phyloP scores from a whole-genome alignment of 345 rosid species.

The Populus simonii region DNA sequence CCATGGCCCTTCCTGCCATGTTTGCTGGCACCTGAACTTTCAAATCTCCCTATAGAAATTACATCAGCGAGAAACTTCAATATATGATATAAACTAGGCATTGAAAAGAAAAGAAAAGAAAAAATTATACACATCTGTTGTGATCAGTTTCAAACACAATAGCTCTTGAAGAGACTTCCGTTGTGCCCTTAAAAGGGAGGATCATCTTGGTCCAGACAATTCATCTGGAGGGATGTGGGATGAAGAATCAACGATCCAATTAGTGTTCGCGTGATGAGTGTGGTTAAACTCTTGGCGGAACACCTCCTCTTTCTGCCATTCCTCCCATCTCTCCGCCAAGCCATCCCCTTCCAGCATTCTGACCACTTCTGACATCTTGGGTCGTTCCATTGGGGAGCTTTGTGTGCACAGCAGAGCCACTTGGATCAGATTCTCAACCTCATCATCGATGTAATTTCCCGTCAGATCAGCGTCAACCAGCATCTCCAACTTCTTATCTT shows the following conservation, averaged over 20 bases:
- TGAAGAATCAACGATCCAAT: conserved; percentile 61
- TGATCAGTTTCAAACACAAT: conserved; percentile 16
- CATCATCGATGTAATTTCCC: conserved; percentile 53
- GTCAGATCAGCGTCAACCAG: conserved; percentile 69
- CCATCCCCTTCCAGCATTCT: conserved; percentile 97
- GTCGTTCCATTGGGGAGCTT: conserved; percentile 70
- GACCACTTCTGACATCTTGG: conserved; percentile 89
- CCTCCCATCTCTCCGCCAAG: conserved; percentile 87
- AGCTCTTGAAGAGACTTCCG: not conserved
- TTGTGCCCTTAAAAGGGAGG: not conserved
- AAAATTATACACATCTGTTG: conserved; percentile 37
- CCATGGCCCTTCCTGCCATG: conserved; percentile 7
- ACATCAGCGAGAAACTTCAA: conserved; percentile 23
- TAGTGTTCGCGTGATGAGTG: conserved; percentile 32
- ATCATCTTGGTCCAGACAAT: conserved; percentile 85
- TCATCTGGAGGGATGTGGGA: conserved; percentile 64
- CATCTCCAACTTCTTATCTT: conserved; percentile 66
- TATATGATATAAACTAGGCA: conserved; percentile 21
- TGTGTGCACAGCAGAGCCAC: conserved; percentile 87
- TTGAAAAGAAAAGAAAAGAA: not conserved
- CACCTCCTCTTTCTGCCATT: conserved; percentile 88
- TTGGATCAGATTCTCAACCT: conserved; percentile 81
- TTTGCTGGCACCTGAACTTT: conserved; percentile 27
- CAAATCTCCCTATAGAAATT: conserved; percentile 33
- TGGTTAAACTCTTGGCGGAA: conserved; percentile 53